Percentiles rank a stretch among this genome's conserved stretches.
phyloP scores from a whole-genome alignment of 1,284 basidiomycete species.

The Rhodotorula mucilaginosa region DNA sequence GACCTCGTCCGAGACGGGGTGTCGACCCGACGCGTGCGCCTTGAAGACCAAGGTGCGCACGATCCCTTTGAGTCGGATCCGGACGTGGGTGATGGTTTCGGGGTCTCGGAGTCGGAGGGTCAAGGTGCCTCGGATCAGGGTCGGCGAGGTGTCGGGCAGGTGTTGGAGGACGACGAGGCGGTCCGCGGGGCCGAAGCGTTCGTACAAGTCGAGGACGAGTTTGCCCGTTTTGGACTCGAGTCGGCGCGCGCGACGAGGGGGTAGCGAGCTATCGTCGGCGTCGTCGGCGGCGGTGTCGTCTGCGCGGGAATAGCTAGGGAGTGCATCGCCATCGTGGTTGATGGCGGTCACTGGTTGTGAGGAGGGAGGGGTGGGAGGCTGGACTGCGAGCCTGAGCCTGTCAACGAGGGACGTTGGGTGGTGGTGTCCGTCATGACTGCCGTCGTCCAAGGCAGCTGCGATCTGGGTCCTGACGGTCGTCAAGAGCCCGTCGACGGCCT shows the following conservation, averaged over 20 bases:
- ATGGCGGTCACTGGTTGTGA: too few species aligned
- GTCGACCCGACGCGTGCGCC: constrained; percentile 30
- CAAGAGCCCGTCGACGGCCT: constrained; percentile 20
- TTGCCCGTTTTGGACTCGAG: constrained; percentile 18
- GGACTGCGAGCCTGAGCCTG: too few species aligned
- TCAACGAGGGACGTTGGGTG: too few species aligned
- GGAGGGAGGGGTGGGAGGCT: too few species aligned
- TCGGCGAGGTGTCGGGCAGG: constrained; percentile 3
- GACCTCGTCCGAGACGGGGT: constrained; percentile 34
- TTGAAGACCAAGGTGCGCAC: constrained; percentile 35
- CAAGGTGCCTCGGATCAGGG: constrained; percentile 5
- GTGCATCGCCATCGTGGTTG: constrained; percentile 8
- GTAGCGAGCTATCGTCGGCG: constrained; percentile 4
- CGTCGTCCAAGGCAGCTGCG: neutral
- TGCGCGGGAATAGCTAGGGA: constrained; percentile 25
- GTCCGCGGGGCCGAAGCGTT: constrained; percentile 15
- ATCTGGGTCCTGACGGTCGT: constrained; percentile 7
- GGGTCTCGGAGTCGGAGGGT: constrained; percentile 16
- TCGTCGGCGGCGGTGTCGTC: neutral
- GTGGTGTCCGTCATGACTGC: too few species aligned
- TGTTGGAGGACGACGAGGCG: constrained; percentile 32
- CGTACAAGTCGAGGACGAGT: constrained; percentile 22
- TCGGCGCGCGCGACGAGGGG: constrained; percentile 13
- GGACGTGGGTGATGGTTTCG: constrained; percentile 29
- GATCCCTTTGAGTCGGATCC: constrained; percentile 34